Percentiles rank a stretch among this genome's conserved stretches.
Evolutionary conservation across 805 yeast genomes (phyloP).

Genomic region (Debaryomyces tyrocola): DNA sequence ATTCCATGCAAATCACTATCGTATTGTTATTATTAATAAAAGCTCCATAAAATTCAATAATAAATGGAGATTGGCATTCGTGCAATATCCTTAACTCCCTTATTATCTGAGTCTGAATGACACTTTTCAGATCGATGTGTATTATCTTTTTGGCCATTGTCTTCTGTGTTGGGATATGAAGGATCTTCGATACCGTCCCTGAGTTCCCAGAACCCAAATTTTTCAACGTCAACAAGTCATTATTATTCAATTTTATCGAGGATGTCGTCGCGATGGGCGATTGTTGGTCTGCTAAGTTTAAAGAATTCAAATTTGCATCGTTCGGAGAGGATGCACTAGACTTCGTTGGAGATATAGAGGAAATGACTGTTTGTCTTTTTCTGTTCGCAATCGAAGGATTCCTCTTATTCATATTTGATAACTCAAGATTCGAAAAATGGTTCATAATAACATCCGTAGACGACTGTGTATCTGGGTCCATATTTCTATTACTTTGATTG

Average conservation of each 20-base stretch:
- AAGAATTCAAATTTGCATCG: slow-evolving; percentile 2
- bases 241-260: slow-evolving; percentile 32
- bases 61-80: slow-evolving; percentile 80
- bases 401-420: slow-evolving; percentile 6
- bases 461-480: slow-evolving; percentile 23
- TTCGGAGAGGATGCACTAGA: slow-evolving; percentile 23
- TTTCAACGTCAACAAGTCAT: slow-evolving; percentile 72
- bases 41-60: slow-evolving; percentile 91
- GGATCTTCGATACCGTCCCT: slow-evolving; percentile 85
- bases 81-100: slow-evolving; percentile 89
- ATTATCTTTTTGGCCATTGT: slow-evolving; percentile 90
- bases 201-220: slow-evolving; percentile 91
- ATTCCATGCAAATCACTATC: slow-evolving; percentile 92
- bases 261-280: slow-evolving; percentile 38
- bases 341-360: slow-evolving; percentile 43
- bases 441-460: slow-evolving; percentile 22
- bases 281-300: slow-evolving; percentile 9
- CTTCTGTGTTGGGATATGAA: slow-evolving; percentile 85
- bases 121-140: slow-evolving; percentile 78
- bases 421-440: slow-evolving; percentile 27
- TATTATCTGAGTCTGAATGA: slow-evolving; percentile 77
- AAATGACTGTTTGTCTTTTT: slow-evolving; percentile 42
- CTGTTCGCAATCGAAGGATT: slow-evolving; percentile 8
- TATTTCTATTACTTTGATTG: slow-evolving; percentile 17
- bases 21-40: slow-evolving; percentile 63